These are phyloP conservation scores for Daldinia vernicosa DNA, from an alignment of 495 filamentous ascomycete genomes.

Conservation along the genomic window DNA sequence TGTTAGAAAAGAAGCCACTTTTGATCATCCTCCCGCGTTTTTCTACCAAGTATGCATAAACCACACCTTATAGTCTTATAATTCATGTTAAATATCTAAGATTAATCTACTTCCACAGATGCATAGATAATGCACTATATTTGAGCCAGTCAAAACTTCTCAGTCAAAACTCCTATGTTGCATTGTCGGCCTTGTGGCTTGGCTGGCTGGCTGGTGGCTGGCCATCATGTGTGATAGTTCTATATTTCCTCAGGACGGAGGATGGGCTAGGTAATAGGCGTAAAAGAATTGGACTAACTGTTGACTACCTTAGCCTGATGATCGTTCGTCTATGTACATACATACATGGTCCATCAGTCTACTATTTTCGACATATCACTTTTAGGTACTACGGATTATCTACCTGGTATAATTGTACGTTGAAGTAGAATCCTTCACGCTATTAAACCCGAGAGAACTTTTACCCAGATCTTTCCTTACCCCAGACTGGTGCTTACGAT, in stretches of 20 bases:
- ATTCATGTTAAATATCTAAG: background rate
- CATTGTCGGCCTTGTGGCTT: background rate
- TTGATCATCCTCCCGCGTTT: background rate
- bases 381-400: conserved; percentile 19
- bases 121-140: background rate
- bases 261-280: no score
- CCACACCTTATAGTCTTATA: background rate
- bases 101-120: background rate
- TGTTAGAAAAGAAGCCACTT: background rate
- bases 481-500: conserved; percentile 46
- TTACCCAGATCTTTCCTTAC: conserved; percentile 43
- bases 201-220: background rate
- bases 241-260: background rate
- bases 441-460: conserved; percentile 21
- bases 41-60: background rate
- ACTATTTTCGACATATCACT: conserved; percentile 19
- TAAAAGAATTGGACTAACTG: background rate
- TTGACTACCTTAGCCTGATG: background rate
- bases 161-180: background rate
- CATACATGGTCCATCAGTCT: conserved; percentile 18
- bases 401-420: background rate
- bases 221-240: background rate
- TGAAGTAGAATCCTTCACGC: conserved; percentile 30
- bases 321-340: conserved; percentile 23
- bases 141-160: background rate